Evolutionary conservation across 1,284 basidiomycete species (phyloP).

Genomic region (Apiotrichum brassicae): DNA sequence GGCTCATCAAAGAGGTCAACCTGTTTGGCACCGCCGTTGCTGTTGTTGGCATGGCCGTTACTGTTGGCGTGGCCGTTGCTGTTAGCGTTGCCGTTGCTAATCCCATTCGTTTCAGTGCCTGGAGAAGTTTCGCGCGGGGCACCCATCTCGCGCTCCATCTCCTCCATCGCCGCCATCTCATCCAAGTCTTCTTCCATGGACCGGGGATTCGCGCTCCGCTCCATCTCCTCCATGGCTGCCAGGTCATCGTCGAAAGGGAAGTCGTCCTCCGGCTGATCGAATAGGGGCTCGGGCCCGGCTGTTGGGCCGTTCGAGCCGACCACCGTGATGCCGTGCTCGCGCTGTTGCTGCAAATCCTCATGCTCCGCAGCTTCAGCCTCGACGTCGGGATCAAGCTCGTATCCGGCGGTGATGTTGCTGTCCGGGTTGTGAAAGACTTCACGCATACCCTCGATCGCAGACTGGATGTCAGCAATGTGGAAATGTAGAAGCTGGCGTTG

Average conservation of each 20-base stretch:
- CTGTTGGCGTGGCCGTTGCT: too few species aligned
- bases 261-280: constrained; percentile 34
- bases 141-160: constrained; percentile 24
- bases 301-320: not conserved
- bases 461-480: too few species aligned
- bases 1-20: constrained; percentile 7
- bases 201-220: constrained; percentile 34
- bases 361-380: constrained; percentile 7
- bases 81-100: too few species aligned
- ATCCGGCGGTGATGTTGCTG: not conserved
- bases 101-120: too few species aligned
- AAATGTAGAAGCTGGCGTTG: too few species aligned
- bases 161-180: constrained; percentile 8
- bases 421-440: constrained; percentile 49
- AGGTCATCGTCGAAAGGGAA: constrained; percentile 44
- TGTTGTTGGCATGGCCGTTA: too few species aligned
- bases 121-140: too few species aligned
- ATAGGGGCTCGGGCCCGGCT: constrained; percentile 19
- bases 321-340: not conserved
- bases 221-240: constrained; percentile 62
- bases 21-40: not conserved
- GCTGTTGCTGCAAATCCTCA: not conserved
- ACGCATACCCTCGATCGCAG: constrained; percentile 42
- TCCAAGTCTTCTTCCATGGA: not conserved
- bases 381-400: constrained; percentile 4